Conservation (phyloP, 805 yeast genomes). For the Starmerella roubikii region DNA sequence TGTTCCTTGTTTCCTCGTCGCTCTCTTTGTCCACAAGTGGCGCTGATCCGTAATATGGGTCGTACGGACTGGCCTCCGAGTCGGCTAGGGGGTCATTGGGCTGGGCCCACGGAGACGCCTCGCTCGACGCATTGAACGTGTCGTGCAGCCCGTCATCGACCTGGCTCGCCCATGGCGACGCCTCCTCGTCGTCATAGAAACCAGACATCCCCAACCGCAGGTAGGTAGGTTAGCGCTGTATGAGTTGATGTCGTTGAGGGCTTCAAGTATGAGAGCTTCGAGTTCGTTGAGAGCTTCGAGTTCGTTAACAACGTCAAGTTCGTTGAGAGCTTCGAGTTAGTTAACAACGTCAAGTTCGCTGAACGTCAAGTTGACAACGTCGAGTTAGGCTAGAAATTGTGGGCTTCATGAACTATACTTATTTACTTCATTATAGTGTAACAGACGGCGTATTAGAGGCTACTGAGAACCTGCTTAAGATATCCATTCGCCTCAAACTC, state of each 20-base stretch:
- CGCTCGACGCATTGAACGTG: not conserved
- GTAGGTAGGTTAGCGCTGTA: too few species aligned
- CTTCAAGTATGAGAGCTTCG: too few species aligned
- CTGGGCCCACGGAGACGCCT: not conserved
- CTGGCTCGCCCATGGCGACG: conserved; percentile 8
- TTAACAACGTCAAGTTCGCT: too few species aligned
- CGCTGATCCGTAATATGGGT: not conserved
- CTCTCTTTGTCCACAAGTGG: not conserved
- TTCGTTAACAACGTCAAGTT: too few species aligned
- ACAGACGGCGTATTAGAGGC: too few species aligned
- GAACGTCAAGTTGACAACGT: too few species aligned
- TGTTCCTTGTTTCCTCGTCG: not conserved
- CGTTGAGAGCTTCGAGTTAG: too few species aligned
- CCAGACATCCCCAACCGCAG: conserved; percentile 1
- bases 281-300: too few species aligned
- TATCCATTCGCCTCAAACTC: conserved; percentile 16
- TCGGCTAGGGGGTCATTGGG: not conserved
- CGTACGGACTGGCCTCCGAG: not conserved
- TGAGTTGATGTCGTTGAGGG: too few species aligned
- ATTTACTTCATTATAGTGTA: too few species aligned
- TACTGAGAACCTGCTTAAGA: conserved; percentile 6
- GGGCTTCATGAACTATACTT: too few species aligned
- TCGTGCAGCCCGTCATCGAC: not conserved
- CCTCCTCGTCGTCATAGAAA: conserved; percentile 2
- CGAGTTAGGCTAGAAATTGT: too few species aligned